Base-by-base conservation (phyloP, 2,329 filamentous ascomycete genomes). In the Diaporthe australafricana region DNA sequence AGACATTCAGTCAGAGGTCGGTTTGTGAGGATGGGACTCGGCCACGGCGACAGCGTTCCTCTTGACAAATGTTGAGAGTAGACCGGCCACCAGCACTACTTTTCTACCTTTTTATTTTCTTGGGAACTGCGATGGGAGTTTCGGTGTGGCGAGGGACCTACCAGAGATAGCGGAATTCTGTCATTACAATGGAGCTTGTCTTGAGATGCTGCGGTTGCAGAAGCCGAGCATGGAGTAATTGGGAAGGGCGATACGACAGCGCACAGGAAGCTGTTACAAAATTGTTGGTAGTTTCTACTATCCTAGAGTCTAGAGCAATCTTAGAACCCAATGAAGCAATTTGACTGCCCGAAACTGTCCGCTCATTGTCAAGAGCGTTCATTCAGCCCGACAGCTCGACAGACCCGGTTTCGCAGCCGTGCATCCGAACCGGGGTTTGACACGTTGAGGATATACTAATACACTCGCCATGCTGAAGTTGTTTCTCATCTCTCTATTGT, bases 271-370 rank as follows among this genome's bases (percentile, higher is more conserved):
- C 45, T 50, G n/a, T 48, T 50, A 42, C 60, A 50, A 65, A 50
- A 65, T 65, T 50, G 45, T 50, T 27, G 32, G 42, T 48, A 63
- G 60, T 50, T 35, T 35, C 60, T 65, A 32, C 35, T 42, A 68
- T 32, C 56, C 32, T 73, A 73, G 72, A 73, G 67, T 50, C 47
- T 35, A 60, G 72, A 73, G 72, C 72, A 69, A 71, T 71, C 68
- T 68, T 71, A 71, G 68, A 71, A 53, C 40, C 42, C 40, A 65
- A 62, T 55, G 55, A 71, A 56, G 69, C 69, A 45, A 65, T 71
- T 73, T 73, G 69, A 25, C 55, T 63, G 56, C 56, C 35, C 40
- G 17, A 48, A 11, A 32, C 20, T n/a, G 11, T 35, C 20, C 14
- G 14, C 11, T 2, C 9, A 3, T 22, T 20, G 9, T 22, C 47